phyloP scores from a whole-genome alignment of 805 yeast species.

The Groenewaldozyma tartarivorans region DNA sequence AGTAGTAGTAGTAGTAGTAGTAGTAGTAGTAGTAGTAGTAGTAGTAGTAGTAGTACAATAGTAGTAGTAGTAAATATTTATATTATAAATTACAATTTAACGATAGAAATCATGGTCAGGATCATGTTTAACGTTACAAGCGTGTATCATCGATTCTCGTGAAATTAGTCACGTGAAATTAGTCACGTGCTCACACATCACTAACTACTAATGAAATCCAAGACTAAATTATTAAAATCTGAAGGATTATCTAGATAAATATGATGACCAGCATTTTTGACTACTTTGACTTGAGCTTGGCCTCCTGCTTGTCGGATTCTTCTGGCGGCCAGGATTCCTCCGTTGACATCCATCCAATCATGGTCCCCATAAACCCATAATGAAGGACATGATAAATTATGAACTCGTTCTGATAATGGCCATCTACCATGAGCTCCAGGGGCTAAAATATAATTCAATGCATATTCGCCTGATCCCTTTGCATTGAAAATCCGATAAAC shows the following conservation, averaged over 20 bases:
- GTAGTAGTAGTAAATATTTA: too few relatives aligned
- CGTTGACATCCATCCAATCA: slow-evolving; percentile 55
- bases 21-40: too few relatives aligned
- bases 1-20: too few relatives aligned
- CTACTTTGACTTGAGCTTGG: slow-evolving; percentile 23
- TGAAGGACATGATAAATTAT: slow-evolving; percentile 48
- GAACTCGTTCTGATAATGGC: slow-evolving; percentile 51
- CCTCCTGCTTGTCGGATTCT: slow-evolving; percentile 15
- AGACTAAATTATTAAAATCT: slow-evolving; percentile 35
- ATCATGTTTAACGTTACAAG: too few relatives aligned
- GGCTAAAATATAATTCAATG: slow-evolving; percentile 70
- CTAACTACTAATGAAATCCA: slow-evolving; percentile 11
- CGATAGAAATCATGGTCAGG: too few relatives aligned
- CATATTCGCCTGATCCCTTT: slow-evolving; percentile 88
- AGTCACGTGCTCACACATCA: too few relatives aligned
- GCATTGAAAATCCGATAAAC: slow-evolving; percentile 78
- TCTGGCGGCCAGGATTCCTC: slow-evolving; percentile 30
- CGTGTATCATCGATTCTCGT: too few relatives aligned
- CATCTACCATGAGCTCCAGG: slow-evolving; percentile 87
- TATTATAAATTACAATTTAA: too few relatives aligned
- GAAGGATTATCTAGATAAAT: slow-evolving; percentile 53
- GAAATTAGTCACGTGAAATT: too few relatives aligned
- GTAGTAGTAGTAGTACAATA: too few relatives aligned
- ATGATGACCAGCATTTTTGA: slow-evolving; percentile 63
- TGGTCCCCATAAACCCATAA: slow-evolving; percentile 79